These are phyloP conservation scores for Venustampulla echinocandica DNA, from an alignment of 495 filamentous ascomycete genomes.

Conservation along the genomic window DNA sequence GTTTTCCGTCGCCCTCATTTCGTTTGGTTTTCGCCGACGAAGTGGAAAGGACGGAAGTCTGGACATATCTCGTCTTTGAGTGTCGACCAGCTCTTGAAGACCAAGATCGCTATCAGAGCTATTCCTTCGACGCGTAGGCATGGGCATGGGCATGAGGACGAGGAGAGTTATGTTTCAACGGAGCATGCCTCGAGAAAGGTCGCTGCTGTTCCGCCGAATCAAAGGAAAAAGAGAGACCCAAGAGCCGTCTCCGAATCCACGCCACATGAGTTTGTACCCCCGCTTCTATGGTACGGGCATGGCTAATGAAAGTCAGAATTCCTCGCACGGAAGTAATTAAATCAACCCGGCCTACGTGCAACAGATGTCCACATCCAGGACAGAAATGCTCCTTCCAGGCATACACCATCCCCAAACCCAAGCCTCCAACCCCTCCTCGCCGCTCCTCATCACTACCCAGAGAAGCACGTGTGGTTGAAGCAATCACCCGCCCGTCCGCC, in stretches of 20 bases:
- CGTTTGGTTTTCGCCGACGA: constrained; percentile 1
- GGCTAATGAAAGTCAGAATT: background rate
- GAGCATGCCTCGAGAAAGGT: too few relatives aligned
- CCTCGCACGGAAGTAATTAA: background rate
- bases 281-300: background rate
- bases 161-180: background rate
- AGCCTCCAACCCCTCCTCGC: constrained; percentile 5
- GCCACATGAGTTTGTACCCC: background rate
- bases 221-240: background rate
- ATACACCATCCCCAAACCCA: background rate
- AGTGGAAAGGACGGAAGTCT: background rate
- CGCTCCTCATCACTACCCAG: constrained; percentile 8
- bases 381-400: background rate
- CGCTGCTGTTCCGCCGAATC: too few relatives aligned
- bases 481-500: background rate
- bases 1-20: constrained; percentile 2
- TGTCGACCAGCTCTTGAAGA: constrained; percentile 1
- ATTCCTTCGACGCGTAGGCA: background rate
- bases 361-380: background rate
- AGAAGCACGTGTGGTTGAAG: background rate
- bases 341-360: background rate
- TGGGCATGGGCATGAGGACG: background rate
- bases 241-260: background rate
- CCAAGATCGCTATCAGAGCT: background rate
- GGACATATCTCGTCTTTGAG: constrained; percentile 1